Conservation (phyloP, 2,329 filamentous ascomycete genomes). For the Arthrobotrys conoides region DNA sequence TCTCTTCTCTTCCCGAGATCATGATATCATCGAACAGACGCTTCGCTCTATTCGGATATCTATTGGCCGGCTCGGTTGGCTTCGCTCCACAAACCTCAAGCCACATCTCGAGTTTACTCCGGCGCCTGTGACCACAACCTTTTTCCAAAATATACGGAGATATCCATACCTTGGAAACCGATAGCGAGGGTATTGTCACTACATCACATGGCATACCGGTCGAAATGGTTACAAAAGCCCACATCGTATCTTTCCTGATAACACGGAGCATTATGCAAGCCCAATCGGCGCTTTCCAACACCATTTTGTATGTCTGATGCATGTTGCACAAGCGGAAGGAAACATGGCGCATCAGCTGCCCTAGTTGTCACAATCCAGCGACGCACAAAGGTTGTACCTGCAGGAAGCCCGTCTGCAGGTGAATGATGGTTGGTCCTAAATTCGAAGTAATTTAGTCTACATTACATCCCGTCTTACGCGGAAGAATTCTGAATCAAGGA, state of each 20-base stretch:
- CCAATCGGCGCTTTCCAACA: background rate
- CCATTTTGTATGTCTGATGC: slow-evolving; percentile 9
- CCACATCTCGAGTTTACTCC: slow-evolving; percentile 12
- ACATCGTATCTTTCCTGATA: no score
- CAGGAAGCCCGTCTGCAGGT: slow-evolving; percentile 22
- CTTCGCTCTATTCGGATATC: background rate
- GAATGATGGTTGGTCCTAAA: background rate
- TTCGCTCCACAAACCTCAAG: slow-evolving; percentile 28
- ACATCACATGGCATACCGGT: slow-evolving; percentile 5
- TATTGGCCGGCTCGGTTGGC: slow-evolving; percentile 21
- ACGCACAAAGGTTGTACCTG: slow-evolving; percentile 13
- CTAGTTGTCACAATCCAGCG: slow-evolving; percentile 10
- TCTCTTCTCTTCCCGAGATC: background rate
- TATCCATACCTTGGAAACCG: background rate
- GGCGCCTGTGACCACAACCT: background rate
- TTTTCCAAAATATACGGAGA: slow-evolving; percentile 2
- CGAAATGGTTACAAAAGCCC: background rate
- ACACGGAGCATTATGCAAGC: no score
- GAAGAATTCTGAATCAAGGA: slow-evolving; percentile 18
- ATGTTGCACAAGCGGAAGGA: slow-evolving; percentile 16
- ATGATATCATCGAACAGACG: slow-evolving; percentile 21
- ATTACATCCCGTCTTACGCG: slow-evolving; percentile 11
- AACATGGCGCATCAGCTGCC: slow-evolving; percentile 18
- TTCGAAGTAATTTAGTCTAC: background rate
- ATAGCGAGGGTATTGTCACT: background rate